Base-by-base conservation (phyloP, 2,329 filamentous ascomycete genomes). In the Alternaria panax region DNA sequence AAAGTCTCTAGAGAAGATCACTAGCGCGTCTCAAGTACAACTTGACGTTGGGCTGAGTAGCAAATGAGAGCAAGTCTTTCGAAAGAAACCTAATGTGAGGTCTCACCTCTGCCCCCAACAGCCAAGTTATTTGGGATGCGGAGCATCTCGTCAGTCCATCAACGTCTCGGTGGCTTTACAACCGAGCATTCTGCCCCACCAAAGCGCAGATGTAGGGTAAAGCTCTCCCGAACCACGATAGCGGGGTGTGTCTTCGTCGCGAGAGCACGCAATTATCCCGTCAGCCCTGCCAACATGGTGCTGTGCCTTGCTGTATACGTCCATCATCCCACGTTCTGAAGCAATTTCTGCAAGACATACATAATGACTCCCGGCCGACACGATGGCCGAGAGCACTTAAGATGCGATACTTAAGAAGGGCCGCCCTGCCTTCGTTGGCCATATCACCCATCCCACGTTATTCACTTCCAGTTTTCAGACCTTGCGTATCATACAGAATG, bases 191-290 rank as follows among this genome's bases (percentile, higher is more conserved):
- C 4, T 12, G 48, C 48, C 48, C 48, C 48, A 40, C 48, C 32
- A 40, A 5, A 4, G 48, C 48, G 48, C 48, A 51, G 34, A 18
- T 1, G 38, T 46, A 24, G n/a, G 25, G 42, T 48, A 48, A 41
- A 30, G 45, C 28, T 32, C 20, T 34, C 45, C 43, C 51, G 51
- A 63, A 64, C 64, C 57, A 66, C 58, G 63, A 63, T 59, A 67
- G 67, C 59, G 66, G 69, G 69, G 67, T 62, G 62, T 62, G 46
- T 59, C 34, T 43, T 54, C 50, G 58, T 64, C 67, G 62, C 61
- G 57, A 69, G 50, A 64, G 61, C 54, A 60, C 57, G 62, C 64
- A 68, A 68, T 70, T 69, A 59, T 70, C 64, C 68, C 67, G 57
- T 63, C 67, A 64, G 38, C 43, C 59, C 36, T 57, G 47, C 59